A percentile compares a stretch with the other conserved stretches of the same genome.
Evolutionary conservation across 2,329 filamentous ascomycete genomes (phyloP).

Genomic region (Claviceps sp.): DNA sequence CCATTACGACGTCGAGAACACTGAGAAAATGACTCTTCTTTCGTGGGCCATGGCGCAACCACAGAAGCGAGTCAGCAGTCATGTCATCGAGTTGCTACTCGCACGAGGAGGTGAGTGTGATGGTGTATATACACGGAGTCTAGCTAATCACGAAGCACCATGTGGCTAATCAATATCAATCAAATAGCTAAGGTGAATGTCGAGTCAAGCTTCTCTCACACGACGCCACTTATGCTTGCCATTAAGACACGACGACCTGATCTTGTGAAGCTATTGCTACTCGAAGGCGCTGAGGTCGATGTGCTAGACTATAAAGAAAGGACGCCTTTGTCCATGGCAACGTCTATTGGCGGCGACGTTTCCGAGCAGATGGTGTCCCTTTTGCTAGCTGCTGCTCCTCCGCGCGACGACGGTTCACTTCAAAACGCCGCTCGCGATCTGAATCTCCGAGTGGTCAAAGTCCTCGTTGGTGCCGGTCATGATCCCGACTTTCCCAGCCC

Average conservation of each 20-base stretch:
- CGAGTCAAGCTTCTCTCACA: conserved; percentile 35
- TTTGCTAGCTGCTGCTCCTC: conserved; percentile 41
- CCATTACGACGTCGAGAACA: conserved; percentile 31
- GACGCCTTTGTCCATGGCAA: conserved; percentile 47
- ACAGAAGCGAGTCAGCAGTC: conserved; percentile 47
- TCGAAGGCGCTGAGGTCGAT: conserved; percentile 47
- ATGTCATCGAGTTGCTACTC: conserved; percentile 44
- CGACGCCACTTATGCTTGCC: conserved; percentile 46
- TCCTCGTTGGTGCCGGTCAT: conserved; percentile 45
- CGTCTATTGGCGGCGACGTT: conserved; percentile 37
- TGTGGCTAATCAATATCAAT: conserved; percentile 5
- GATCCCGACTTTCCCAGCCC: conserved; percentile 52
- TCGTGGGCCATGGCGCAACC: conserved; percentile 49
- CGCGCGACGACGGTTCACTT: conserved; percentile 50
- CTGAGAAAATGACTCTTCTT: conserved; percentile 43
- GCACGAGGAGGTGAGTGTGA: conserved; percentile 23
- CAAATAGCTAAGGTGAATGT: conserved; percentile 41
- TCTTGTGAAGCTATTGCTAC: conserved; percentile 40
- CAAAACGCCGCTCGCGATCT: conserved; percentile 50
- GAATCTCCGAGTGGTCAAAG: conserved; percentile 40
- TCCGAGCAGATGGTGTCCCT: conserved; percentile 40
- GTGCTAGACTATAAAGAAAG: conserved; percentile 41
- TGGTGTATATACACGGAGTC: neutral
- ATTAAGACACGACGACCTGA: conserved; percentile 43
- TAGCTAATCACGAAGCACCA: neutral